Evolutionary conservation across 2,329 filamentous ascomycete species (phyloP).

Genomic region (Fusarium humuli): DNA sequence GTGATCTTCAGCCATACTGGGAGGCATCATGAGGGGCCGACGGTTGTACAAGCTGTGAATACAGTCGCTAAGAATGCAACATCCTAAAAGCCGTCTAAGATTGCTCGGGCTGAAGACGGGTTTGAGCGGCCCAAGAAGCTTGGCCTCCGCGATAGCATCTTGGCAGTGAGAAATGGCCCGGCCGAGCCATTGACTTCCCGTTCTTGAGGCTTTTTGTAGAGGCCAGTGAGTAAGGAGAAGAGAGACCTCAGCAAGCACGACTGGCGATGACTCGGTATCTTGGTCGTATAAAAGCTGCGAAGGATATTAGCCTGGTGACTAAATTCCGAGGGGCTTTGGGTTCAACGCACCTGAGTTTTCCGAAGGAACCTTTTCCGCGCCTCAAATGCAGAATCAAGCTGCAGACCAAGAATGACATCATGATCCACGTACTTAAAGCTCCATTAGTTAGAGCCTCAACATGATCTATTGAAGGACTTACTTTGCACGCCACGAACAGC

Average conservation of each 20-base stretch:
- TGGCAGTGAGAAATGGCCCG: neutral
- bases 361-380: neutral
- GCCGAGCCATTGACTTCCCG: neutral
- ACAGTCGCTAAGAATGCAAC: neutral
- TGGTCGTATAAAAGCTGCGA: neutral
- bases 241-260: neutral
- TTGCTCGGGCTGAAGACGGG: too few species aligned
- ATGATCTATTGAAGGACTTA: neutral
- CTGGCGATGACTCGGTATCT: neutral
- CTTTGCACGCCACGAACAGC: constrained; percentile 1
- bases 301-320: neutral
- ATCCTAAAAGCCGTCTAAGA: neutral
- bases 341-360: neutral
- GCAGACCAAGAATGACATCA: neutral
- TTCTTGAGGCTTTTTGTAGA: neutral
- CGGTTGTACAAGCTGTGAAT: neutral
- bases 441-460: neutral
- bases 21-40: neutral
- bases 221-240: neutral
- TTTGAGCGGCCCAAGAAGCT: neutral
- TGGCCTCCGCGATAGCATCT: neutral
- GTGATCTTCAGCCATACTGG: neutral
- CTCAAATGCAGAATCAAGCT: neutral
- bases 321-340: too few species aligned
- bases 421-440: neutral